These are phyloP conservation scores for Chenopodium berlandieri DNA, from an alignment of 148 eudicot species.

Conservation along the genomic window DNA sequence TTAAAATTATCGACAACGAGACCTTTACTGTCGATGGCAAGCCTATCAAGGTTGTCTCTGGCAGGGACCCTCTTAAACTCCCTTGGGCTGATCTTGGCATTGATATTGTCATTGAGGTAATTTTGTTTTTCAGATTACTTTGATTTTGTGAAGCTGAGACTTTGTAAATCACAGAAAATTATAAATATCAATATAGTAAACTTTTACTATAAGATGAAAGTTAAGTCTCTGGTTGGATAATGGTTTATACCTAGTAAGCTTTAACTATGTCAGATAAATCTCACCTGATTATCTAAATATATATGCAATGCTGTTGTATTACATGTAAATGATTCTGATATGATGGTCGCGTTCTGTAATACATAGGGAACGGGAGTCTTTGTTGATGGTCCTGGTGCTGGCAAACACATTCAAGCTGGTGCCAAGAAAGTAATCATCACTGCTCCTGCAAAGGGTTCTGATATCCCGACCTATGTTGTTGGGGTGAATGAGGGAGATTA, in stretches of 20 bases:
- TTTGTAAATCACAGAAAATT: neutral
- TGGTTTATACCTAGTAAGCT: neutral
- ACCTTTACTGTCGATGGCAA: conserved; percentile 92
- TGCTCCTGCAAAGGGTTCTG: conserved; percentile 98
- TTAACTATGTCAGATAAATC: neutral
- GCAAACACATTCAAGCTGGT: conserved; percentile 99
- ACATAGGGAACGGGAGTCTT: conserved; percentile 95
- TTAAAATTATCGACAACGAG: conserved; percentile 78
- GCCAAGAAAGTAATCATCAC: conserved; percentile 98
- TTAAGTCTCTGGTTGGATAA: neutral
- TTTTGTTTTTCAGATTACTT: neutral
- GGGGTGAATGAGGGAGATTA: conserved; percentile 92
- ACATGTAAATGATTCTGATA: neutral
- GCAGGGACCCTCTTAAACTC: conserved; percentile 90
- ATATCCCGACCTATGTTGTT: conserved; percentile 93
- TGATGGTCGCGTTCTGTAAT: neutral
- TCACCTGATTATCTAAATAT: neutral
- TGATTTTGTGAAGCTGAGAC: neutral
- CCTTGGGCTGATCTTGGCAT: conserved; percentile 99
- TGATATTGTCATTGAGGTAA: conserved; percentile 96
- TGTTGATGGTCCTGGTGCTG: conserved; percentile 98
- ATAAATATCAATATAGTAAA: neutral
- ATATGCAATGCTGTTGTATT: neutral
- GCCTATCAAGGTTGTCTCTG: conserved; percentile 90
- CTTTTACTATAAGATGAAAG: neutral